Percentiles rank a stretch among this genome's conserved stretches.
Evolutionary conservation across 1,284 basidiomycete genomes (phyloP).

Genomic region (Hortiboletus rubellus): DNA sequence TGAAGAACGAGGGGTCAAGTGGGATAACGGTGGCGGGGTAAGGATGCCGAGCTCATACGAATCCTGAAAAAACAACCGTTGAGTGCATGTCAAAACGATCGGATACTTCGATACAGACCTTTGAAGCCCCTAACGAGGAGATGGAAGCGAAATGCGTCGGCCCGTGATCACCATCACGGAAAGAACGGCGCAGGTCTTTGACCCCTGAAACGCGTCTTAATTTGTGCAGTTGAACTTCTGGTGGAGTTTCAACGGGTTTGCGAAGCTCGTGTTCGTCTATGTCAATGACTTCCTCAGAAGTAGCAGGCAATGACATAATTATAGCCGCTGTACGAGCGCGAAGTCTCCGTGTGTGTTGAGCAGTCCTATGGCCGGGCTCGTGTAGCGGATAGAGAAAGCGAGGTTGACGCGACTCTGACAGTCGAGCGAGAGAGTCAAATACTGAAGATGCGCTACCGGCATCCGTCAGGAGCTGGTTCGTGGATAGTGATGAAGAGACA

Average conservation of each 20-base stretch:
- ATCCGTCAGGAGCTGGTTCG: constrained; percentile 5
- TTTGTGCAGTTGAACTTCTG: constrained; percentile 9
- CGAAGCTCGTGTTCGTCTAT: constrained; percentile 7
- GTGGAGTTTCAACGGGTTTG: background rate
- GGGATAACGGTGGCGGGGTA: constrained; percentile 4
- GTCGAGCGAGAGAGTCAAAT: background rate
- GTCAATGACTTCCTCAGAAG: constrained; percentile 21
- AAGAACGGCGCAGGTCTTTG: constrained; percentile 26
- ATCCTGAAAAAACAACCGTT: constrained; percentile 8
- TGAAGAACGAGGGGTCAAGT: constrained; percentile 24
- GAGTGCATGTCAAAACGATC: constrained; percentile 5
- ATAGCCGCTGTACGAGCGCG: constrained; percentile 31
- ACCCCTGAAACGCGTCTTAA: constrained; percentile 29
- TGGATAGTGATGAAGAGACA: constrained; percentile 5
- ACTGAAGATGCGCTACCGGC: constrained; percentile 10
- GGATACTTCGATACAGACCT: constrained; percentile 17
- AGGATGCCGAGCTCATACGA: constrained; percentile 28
- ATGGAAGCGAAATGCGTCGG: constrained; percentile 7
- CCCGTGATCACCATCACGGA: constrained; percentile 17
- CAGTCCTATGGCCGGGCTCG: constrained; percentile 31
- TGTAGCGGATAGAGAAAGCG: constrained; percentile 13
- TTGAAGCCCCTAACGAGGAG: constrained; percentile 13
- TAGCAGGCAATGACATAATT: constrained; percentile 30
- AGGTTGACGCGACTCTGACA: constrained; percentile 11
- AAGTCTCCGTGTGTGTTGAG: constrained; percentile 24